Base-by-base conservation (phyloP, 495 filamentous ascomycete species). In the Bacidia rubella region DNA sequence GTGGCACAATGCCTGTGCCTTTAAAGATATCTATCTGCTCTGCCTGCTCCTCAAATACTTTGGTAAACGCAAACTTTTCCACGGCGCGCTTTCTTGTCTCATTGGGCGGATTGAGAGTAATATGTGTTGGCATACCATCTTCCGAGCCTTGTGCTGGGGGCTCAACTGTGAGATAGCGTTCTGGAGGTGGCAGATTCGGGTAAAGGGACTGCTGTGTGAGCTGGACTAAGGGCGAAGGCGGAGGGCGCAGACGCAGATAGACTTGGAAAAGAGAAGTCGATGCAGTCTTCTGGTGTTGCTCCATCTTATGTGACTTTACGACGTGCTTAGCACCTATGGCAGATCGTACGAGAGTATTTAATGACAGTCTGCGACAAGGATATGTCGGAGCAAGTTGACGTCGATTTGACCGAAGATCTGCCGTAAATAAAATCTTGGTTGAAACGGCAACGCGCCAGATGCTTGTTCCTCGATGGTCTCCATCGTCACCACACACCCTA, bases 1-100 rank as follows among this genome's bases (percentile, higher is more conserved):
- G 62, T 0, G 76, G 74, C 39, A 86, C 72, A 27, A 94, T 75
- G 11, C 83, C 84, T 0, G 82, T 89, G 56, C 83, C 85, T 53
- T 89, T 77, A 60, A 97, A 96, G 21, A 98, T 68, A 60, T 95
- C 86, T 23, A 93, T 70, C 59, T 98, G 92, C 12, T 74, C 77
- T 1, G 86, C 79, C 60, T 81, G 72, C 60, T 96, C 89, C 57
- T 94, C 85, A 59, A 95, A 97, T 15, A 98, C 86, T 57, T 77
- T 81, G 3, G 93, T 98, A 63, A 98, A 98, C 0, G 83, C 86
- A 58, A 97, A 98, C 61, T 81, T 87, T 69, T 98, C 92, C 27
- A 95, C 76, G 3, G 87, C 88, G 17, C 88, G 82, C 54, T 89
- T 83, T 48, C 92, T 72, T 57, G 66, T 74, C 45, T 88, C 85